Percentiles rank a stretch among this genome's conserved stretches.
These are phyloP conservation scores for Trifolium subterraneum DNA, from an alignment of 306 rosid genomes.

Conservation along the genomic window DNA sequence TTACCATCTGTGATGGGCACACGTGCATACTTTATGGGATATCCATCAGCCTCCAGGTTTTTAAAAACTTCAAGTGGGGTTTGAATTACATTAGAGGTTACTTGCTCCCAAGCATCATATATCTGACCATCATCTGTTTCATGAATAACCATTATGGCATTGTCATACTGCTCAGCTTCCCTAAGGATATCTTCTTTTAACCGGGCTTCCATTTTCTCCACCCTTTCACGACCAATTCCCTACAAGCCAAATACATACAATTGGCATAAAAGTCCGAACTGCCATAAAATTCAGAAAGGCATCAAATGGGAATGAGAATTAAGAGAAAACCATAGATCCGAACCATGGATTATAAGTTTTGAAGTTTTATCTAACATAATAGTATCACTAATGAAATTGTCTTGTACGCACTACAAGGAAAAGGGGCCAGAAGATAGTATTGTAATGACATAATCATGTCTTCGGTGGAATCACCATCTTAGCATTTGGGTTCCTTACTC, in stretches of 20 bases:
- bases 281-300: conserved; percentile 29
- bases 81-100: conserved; percentile 68
- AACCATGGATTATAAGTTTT: conserved; percentile 17
- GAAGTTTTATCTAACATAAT: conserved; percentile 15
- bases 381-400: not conserved
- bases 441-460: conserved; percentile 26
- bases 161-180: conserved; percentile 80
- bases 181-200: conserved; percentile 84
- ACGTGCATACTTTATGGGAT: conserved; percentile 89
- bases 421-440: conserved; percentile 16
- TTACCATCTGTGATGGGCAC: conserved; percentile 94
- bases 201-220: conserved; percentile 94
- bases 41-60: conserved; percentile 75
- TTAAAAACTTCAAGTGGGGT: conserved; percentile 90
- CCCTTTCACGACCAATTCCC: conserved; percentile 91
- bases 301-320: not conserved
- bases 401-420: not conserved
- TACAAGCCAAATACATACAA: conserved; percentile 49
- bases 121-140: conserved; percentile 85
- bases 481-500: not conserved
- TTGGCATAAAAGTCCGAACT: conserved; percentile 18
- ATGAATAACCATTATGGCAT: conserved; percentile 92
- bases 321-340: conserved; percentile 6
- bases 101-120: conserved; percentile 89
- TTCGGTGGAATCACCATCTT: not conserved